Conservation (phyloP, 768 basidiomycete species). For the Psilocybe cubensis region DNA sequence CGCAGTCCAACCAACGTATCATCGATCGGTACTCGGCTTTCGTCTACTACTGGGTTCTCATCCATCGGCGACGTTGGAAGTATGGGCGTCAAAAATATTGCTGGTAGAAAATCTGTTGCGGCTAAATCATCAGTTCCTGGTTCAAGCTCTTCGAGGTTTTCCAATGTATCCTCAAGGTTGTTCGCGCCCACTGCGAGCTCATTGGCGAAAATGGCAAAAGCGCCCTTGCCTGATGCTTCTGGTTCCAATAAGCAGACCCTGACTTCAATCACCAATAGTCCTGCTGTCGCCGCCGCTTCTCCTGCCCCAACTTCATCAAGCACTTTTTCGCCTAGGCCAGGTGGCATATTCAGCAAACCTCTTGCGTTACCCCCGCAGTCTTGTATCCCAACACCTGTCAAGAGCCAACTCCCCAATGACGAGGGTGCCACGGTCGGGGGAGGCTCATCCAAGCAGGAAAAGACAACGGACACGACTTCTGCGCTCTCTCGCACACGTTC, state of each 20-base stretch:
- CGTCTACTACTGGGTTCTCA: slow-evolving; percentile 23
- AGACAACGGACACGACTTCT: neutral
- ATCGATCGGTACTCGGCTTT: slow-evolving; percentile 47
- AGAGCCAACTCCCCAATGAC: slow-evolving; percentile 15
- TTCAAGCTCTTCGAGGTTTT: slow-evolving; percentile 36
- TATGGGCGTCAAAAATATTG: slow-evolving; percentile 36
- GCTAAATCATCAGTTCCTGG: slow-evolving; percentile 23
- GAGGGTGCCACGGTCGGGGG: neutral
- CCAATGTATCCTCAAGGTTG: slow-evolving; percentile 46
- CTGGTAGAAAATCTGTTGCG: slow-evolving; percentile 16
- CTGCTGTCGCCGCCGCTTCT: slow-evolving; percentile 12
- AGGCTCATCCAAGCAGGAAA: slow-evolving; percentile 1
- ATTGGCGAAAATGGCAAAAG: slow-evolving; percentile 55
- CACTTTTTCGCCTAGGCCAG: slow-evolving; percentile 32
- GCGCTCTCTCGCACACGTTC: slow-evolving; percentile 30
- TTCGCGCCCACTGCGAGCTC: slow-evolving; percentile 81
- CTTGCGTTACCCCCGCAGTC: slow-evolving; percentile 36
- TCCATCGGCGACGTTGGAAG: slow-evolving; percentile 31
- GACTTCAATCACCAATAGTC: slow-evolving; percentile 40
- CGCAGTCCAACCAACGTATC: slow-evolving; percentile 33
- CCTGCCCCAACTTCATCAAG: slow-evolving; percentile 14
- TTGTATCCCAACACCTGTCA: slow-evolving; percentile 39
- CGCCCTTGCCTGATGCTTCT: slow-evolving; percentile 6
- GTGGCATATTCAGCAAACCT: slow-evolving; percentile 58
- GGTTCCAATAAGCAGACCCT: slow-evolving; percentile 23